A percentile compares a stretch with the other conserved stretches of the same genome.
phyloP scores from a whole-genome alignment of 441 rosid species.

The Manihot esculenta region DNA sequence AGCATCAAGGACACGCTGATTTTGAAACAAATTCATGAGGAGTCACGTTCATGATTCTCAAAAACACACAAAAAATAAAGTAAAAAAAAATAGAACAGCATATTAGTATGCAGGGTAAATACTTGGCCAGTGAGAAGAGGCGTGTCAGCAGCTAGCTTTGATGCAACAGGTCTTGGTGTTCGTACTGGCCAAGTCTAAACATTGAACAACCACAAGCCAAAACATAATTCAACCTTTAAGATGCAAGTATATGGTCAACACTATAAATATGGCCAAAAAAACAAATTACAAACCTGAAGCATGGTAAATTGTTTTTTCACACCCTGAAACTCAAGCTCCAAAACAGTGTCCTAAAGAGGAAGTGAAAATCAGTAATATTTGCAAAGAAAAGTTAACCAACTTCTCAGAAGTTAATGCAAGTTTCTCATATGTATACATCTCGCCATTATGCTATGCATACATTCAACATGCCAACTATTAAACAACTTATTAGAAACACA shows the following conservation, averaged over 20 bases:
- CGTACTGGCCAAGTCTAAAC: slow-evolving; percentile 98
- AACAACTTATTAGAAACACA: slow-evolving; percentile 16
- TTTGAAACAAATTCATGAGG: slow-evolving; percentile 29
- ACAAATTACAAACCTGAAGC: slow-evolving; percentile 77
- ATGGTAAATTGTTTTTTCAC: slow-evolving; percentile 86
- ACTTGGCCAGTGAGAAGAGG: slow-evolving; percentile 99
- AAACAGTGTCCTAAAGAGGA: slow-evolving; percentile 71
- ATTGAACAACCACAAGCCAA: slow-evolving; percentile 23
- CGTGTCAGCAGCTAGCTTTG: slow-evolving; percentile 99
- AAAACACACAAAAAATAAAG: neutral
- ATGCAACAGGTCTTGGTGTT: slow-evolving; percentile 97
- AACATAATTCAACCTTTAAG: neutral
- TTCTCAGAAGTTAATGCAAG: neutral
- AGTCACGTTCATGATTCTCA: neutral
- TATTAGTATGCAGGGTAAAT: slow-evolving; percentile 13
- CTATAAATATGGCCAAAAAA: neutral
- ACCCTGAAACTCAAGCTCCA: slow-evolving; percentile 99
- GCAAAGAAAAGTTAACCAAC: neutral
- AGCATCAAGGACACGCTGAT: slow-evolving; percentile 99
- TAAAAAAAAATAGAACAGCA: neutral
- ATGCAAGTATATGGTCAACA: slow-evolving; percentile 1
- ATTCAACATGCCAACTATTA: too few relatives aligned
- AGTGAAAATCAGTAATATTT: slow-evolving; percentile 8
- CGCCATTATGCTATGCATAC: too few relatives aligned
- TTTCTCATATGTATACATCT: neutral